Evolutionary conservation across 441 rosid genomes (phyloP), one percentile per base, ranked within the genome.

Genomic region (Populus trichocarpa): DNA sequence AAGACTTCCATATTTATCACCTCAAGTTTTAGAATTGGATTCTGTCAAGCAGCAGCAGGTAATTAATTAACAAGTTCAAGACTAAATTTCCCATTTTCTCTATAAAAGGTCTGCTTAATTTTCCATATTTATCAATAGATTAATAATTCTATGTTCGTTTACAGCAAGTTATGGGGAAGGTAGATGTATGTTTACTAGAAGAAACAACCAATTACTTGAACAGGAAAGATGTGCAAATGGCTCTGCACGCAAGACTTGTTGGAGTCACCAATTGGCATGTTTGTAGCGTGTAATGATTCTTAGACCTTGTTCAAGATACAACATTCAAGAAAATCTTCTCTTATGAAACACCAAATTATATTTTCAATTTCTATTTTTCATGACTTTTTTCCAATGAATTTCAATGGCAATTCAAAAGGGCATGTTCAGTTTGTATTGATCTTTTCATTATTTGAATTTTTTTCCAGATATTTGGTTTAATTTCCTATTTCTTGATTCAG

Each of bases 221-320:
- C 80, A 73, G 89, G 73, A 82, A 81, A 84, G 93, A 90, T 71
- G 93, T 90, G 9, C 89, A 83, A 80, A 70, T 70, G 63, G 88
- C 91, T 71, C 75, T 90, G 30, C 88, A 85, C 33, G 89, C 92
- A 68, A 69, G 38, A 69, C 89, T 89, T 2, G 82, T 86, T 1
- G 90, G 86, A 38, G 75, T 75, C 50, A 30, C 33, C 3, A 28
- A 14, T 40, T 90, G 93, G 93, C 70, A 69, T 25, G 18, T 85
- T 4, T 90, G 93, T 77, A 87, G 82, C 85, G 67, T 76, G 93
- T 88, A 88, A 82, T 77, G 22, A 26, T 67, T 46, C 57, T 46
- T 6, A 13, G 14, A 46, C 20, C 57, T 46, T 14, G 57, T 13
- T 46, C 18, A 46, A 46, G 57, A 46, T 14, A 46, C 16, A 46